Evolutionary conservation across 805 yeast genomes (phyloP), one percentile per base, ranked within the genome.

Genomic region (Candida argentea): DNA sequence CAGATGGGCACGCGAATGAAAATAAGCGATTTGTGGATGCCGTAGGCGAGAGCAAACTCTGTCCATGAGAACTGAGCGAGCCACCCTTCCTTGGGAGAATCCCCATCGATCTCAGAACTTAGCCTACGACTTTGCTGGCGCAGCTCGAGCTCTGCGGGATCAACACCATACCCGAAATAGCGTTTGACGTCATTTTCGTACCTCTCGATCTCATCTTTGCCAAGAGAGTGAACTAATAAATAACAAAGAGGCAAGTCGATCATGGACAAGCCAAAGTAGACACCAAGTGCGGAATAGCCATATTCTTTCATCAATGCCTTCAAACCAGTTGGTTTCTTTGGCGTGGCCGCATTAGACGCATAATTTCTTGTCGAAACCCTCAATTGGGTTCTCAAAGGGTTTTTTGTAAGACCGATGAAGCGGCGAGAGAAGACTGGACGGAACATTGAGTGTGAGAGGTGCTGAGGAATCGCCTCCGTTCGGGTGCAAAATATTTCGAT

Each of bases 251-350:
- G 96, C 38, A 83, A 63, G 47, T 91, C 97, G 16, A 91, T 52
- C 14, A 65, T 61, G 2, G 83, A 67, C n/a, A 91, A 49, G 2
- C 70, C 78, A 13, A 85, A 42, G 46, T 91, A 91, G 0, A 89
- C 84, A 9, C 85, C 94, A 9, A 89, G 57, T 0, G 95, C 96
- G 11, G 93, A 73, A 60, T 80, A 85, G 0, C 98, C 98, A 51
- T 91, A 91, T 46, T 82, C 79, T 46, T 81, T 77, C 44, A 82
- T 67, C 37, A 91, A 61, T 7, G 70, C 76, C 50, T 73, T 83
- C 20, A 72, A 51, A 9, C 76, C 75, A 2, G 57, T 50, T 12
- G 65, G 55, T 28, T 61, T 57, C 35, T 45, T 53, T 3, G 20
- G 20, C 8, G 28, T n/a, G 11, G 27, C 17, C n/a, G n/a, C 17